A percentile compares a stretch with the other conserved stretches of the same genome.
phyloP scores from a whole-genome alignment of 257 asterid genomes.

The Solanum gracilifrons region DNA sequence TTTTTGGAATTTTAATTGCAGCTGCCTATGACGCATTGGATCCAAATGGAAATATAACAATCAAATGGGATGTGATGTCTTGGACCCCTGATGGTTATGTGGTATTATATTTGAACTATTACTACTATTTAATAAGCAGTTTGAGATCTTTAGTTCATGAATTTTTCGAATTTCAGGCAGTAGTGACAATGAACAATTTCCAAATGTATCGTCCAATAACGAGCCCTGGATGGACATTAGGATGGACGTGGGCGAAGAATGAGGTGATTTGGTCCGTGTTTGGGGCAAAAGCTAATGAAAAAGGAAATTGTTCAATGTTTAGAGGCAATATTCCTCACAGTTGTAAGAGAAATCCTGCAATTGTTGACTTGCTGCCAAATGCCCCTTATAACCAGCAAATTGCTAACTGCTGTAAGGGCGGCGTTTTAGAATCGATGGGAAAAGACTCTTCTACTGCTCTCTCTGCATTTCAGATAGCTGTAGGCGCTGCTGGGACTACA shows the following conservation, averaged over 20 bases:
- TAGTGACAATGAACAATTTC: constrained; percentile 11
- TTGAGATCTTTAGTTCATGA: neutral
- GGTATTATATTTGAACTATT: neutral
- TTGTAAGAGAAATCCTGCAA: constrained; percentile 2
- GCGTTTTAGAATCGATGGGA: constrained; percentile 3
- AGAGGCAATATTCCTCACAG: constrained; percentile 11
- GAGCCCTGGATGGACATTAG: constrained; percentile 20
- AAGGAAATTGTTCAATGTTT: constrained; percentile 23
- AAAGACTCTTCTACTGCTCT: constrained; percentile 3
- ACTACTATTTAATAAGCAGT: neutral
- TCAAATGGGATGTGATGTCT: constrained; percentile 14
- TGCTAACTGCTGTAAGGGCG: constrained; percentile 21
- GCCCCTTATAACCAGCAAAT: constrained; percentile 16
- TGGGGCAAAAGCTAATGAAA: constrained; percentile 12
- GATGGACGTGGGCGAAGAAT: constrained; percentile 19
- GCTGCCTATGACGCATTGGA: constrained; percentile 10
- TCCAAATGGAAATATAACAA: constrained; percentile 9
- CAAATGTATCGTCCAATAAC: constrained; percentile 13
- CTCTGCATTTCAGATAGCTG: constrained; percentile 6
- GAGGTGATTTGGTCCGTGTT: constrained; percentile 13
- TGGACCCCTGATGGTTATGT: constrained; percentile 21
- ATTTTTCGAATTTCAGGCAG: constrained; percentile 1
- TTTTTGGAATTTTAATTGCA: neutral
- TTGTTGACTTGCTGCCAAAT: constrained; percentile 15
- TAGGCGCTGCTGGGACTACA: constrained; percentile 12